Percentiles rank a stretch among this genome's conserved stretches.
phyloP scores from a whole-genome alignment of 495 filamentous ascomycete genomes.

The Pyrenopolyporus hunteri region DNA sequence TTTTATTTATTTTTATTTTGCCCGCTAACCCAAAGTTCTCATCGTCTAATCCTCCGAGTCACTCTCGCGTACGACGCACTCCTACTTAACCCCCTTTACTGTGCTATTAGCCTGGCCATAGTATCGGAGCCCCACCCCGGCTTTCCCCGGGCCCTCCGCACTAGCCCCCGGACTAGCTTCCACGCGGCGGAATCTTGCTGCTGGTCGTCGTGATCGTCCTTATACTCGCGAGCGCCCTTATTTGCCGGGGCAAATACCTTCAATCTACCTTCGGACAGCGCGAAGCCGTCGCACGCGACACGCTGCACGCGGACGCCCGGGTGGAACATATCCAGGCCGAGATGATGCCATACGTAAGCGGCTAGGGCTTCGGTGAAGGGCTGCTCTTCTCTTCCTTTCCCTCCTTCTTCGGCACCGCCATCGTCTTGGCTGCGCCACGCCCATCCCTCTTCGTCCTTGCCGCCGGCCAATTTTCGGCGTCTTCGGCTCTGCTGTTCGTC shows the following conservation, averaged over 20 bases:
- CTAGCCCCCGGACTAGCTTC: slow-evolving; percentile 26
- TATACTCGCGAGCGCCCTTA: background rate
- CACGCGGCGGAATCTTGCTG: slow-evolving; percentile 13
- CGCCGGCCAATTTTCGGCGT: slow-evolving; percentile 47
- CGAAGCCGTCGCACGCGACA: slow-evolving; percentile 54
- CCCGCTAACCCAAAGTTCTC: background rate
- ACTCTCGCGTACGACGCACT: too few species aligned
- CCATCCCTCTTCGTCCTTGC: slow-evolving; percentile 53
- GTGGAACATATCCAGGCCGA: slow-evolving; percentile 53
- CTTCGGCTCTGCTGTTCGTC: slow-evolving; percentile 42
- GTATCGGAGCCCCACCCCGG: slow-evolving; percentile 17
- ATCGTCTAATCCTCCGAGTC: background rate
- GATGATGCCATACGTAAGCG: slow-evolving; percentile 46
- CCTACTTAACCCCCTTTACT: background rate
- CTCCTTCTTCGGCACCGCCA: background rate
- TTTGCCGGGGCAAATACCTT: slow-evolving; percentile 50
- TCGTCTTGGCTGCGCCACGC: slow-evolving; percentile 43
- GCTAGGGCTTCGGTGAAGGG: slow-evolving; percentile 54
- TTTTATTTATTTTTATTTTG: too few species aligned
- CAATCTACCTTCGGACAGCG: slow-evolving; percentile 49
- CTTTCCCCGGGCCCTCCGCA: slow-evolving; percentile 21
- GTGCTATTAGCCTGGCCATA: background rate
- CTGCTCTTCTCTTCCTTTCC: slow-evolving; percentile 19
- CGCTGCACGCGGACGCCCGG: slow-evolving; percentile 50
- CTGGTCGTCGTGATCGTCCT: background rate